Evolutionary conservation across 225 moss, liverwort and hornwort species (phyloP).

Genomic region (Sphagnum contortum): DNA sequence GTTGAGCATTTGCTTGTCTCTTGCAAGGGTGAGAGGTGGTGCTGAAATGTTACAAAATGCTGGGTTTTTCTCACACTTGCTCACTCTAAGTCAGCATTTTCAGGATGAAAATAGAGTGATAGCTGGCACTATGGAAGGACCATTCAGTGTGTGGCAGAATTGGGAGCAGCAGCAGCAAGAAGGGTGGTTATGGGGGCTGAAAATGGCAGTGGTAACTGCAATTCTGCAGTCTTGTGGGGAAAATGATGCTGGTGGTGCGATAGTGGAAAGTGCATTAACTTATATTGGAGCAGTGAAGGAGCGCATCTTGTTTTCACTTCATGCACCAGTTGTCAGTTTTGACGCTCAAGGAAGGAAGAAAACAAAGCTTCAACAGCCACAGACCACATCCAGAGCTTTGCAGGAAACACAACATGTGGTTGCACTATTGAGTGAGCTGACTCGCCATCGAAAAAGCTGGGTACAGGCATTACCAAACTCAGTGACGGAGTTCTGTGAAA

Average conservation of each 20-base stretch:
- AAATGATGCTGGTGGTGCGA: conserved; percentile 60
- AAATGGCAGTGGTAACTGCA: conserved; percentile 71
- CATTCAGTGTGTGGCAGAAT: conserved; percentile 76
- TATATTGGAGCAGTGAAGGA: conserved; percentile 71
- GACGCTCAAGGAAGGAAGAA: conserved; percentile 87
- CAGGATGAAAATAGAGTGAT: conserved; percentile 37
- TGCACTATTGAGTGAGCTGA: conserved; percentile 71
- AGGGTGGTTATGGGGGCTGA: conserved; percentile 69
- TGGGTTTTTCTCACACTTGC: conserved; percentile 78
- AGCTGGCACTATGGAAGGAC: conserved; percentile 61
- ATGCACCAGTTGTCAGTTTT: conserved; percentile 58
- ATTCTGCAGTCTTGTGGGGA: conserved; percentile 74
- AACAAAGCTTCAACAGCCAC: conserved; percentile 70
- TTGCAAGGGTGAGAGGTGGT: conserved; percentile 67
- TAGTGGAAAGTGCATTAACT: conserved; percentile 63
- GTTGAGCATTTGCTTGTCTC: conserved; percentile 72
- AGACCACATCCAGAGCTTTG: conserved; percentile 69
- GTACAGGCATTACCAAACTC: conserved; percentile 44
- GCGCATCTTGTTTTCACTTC: conserved; percentile 59
- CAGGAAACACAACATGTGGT: conserved; percentile 87
- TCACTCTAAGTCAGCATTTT: conserved; percentile 57
- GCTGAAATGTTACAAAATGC: conserved; percentile 77
- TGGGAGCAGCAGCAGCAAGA: conserved; percentile 56
- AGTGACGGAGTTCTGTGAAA: conserved; percentile 67
- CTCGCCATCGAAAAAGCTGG: conserved; percentile 73